Conservation (phyloP, 495 filamentous ascomycete genomes). For the Neurospora sp. region DNA sequence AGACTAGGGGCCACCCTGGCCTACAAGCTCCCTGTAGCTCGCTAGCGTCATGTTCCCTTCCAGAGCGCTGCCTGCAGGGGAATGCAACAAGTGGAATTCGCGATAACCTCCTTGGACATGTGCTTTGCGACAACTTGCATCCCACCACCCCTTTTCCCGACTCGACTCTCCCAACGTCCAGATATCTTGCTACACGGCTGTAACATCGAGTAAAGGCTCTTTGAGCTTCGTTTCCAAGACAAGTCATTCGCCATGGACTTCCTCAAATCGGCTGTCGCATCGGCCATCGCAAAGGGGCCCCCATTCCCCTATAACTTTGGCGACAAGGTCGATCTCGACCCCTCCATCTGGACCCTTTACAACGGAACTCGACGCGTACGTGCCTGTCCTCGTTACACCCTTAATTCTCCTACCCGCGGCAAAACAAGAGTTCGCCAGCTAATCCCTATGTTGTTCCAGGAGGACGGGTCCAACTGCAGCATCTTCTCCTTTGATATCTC, state of each 20-base stretch:
- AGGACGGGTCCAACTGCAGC: slow-evolving; percentile 87
- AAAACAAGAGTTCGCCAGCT: neutral
- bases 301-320: slow-evolving; percentile 86
- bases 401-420: neutral
- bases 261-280: slow-evolving; percentile 91
- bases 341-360: slow-evolving; percentile 84
- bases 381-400: neutral
- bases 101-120: neutral
- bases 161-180: neutral
- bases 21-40: neutral
- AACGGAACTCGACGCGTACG: slow-evolving; percentile 85
- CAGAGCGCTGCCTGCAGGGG: neutral
- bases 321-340: slow-evolving; percentile 77
- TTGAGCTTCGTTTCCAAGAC: neutral
- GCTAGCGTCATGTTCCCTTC: neutral
- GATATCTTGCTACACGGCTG: neutral
- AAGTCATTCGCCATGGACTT: slow-evolving; percentile 63
- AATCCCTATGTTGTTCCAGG: slow-evolving; percentile 39
- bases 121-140: neutral
- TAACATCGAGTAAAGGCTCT: neutral
- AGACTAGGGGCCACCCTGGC: neutral
- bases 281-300: slow-evolving; percentile 89
- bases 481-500: slow-evolving; percentile 90
- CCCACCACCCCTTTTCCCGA: neutral
- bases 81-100: neutral